Evolutionary conservation across 257 asterid genomes (phyloP).

Genomic region (Datura wrightii): DNA sequence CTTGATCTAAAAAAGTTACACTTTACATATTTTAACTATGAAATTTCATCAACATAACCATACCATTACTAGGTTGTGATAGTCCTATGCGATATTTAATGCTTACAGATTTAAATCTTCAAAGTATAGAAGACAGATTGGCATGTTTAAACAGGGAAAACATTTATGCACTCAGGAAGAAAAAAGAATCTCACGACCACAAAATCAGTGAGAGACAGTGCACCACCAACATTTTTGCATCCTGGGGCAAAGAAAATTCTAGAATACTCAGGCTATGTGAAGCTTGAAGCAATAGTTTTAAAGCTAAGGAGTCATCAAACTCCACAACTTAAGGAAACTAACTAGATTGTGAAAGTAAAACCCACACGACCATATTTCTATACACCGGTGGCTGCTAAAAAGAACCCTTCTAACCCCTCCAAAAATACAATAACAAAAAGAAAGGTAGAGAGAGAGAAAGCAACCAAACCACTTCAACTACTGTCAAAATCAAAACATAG

Average conservation of each 20-base stretch:
- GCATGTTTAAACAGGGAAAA: neutral
- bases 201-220: conserved; percentile 3
- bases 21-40: conserved; percentile 23
- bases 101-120: neutral
- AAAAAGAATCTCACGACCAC: neutral
- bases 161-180: neutral
- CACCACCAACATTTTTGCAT: conserved; percentile 17
- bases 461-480: conserved; percentile 2
- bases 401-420: neutral
- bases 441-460: neutral
- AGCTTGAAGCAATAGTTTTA: neutral
- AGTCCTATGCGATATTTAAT: neutral
- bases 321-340: neutral
- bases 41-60: neutral
- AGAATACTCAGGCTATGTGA: neutral
- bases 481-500: neutral
- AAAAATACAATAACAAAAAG: neutral
- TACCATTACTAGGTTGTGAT: neutral
- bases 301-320: neutral
- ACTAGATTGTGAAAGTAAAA: neutral
- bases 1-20: conserved; percentile 3
- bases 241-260: conserved; percentile 20
- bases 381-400: conserved; percentile 1
- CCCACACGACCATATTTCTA: neutral
- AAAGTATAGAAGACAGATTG: neutral